Conservation (phyloP, 2,329 filamentous ascomycete genomes). For the Exophiala spinifera region DNA sequence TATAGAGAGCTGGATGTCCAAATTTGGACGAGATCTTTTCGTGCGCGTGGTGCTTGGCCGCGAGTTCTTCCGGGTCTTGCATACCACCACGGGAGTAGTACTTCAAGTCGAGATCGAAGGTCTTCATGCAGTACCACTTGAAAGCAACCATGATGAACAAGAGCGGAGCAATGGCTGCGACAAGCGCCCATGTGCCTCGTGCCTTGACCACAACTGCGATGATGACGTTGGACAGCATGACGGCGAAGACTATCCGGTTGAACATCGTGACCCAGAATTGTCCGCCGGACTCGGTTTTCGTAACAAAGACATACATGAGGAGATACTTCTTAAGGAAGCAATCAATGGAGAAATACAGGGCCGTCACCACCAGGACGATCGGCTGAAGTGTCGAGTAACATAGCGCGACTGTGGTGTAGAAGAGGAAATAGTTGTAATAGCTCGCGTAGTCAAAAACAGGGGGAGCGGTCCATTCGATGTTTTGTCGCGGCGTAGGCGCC, state of each 20-base stretch:
- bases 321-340: constrained; percentile 93
- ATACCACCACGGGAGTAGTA: constrained; percentile 71
- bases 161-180: constrained; percentile 69
- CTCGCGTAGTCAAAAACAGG: constrained; percentile 90
- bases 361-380: constrained; percentile 78
- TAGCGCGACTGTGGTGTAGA: constrained; percentile 84
- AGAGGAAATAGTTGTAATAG: constrained; percentile 98
- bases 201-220: constrained; percentile 74
- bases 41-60: constrained; percentile 24
- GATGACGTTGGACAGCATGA: constrained; percentile 73
- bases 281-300: constrained; percentile 93
- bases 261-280: constrained; percentile 88
- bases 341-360: constrained; percentile 85
- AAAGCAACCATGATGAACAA: constrained; percentile 76
- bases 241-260: constrained; percentile 86
- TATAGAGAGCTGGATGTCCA: constrained; percentile 86
- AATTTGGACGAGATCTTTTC: constrained; percentile 67
- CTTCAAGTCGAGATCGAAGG: constrained; percentile 75
- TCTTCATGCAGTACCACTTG: constrained; percentile 75
- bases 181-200: constrained; percentile 62
- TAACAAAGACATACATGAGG: constrained; percentile 89
- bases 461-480: constrained; percentile 90
- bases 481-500: constrained; percentile 80
- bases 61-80: constrained; percentile 39
- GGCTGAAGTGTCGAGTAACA: constrained; percentile 84